Conservation (phyloP, 1,284 basidiomycete species). For the Ceraceosorus bombacis region DNA sequence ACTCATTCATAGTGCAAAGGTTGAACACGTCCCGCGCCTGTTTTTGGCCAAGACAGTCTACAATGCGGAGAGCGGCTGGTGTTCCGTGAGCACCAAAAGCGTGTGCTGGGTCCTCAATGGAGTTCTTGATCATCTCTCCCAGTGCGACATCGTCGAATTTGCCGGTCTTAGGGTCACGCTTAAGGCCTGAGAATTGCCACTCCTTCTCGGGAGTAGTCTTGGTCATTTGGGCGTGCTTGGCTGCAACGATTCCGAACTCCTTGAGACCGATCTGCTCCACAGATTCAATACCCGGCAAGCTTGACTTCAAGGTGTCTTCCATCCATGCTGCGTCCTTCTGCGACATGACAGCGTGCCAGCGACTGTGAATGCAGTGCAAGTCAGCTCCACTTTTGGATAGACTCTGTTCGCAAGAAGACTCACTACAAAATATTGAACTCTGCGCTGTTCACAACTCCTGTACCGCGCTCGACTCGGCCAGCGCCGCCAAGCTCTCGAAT, state of each 20-base stretch:
- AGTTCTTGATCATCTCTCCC: constrained; percentile 51
- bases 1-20: constrained; percentile 75
- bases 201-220: constrained; percentile 44
- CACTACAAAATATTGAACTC: constrained; percentile 23
- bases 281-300: constrained; percentile 18
- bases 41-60: constrained; percentile 75
- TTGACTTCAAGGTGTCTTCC: constrained; percentile 20
- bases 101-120: constrained; percentile 59
- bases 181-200: constrained; percentile 60
- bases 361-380: neutral
- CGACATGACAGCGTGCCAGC: constrained; percentile 35
- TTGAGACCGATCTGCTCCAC: constrained; percentile 53
- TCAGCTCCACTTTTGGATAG: too few relatives aligned
- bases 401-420: too few relatives aligned
- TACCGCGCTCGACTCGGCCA: constrained; percentile 24
- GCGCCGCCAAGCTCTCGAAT: constrained; percentile 24
- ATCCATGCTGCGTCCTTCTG: constrained; percentile 37
- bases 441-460: constrained; percentile 29
- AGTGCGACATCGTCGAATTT: constrained; percentile 66
- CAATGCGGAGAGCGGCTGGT: constrained; percentile 64
- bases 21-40: constrained; percentile 67
- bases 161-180: constrained; percentile 58
- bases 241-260: constrained; percentile 58
- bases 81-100: constrained; percentile 72
- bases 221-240: constrained; percentile 12